Base-by-base conservation (phyloP, 1,284 basidiomycete species). In the Anthracocystis panici-leucophaei region DNA sequence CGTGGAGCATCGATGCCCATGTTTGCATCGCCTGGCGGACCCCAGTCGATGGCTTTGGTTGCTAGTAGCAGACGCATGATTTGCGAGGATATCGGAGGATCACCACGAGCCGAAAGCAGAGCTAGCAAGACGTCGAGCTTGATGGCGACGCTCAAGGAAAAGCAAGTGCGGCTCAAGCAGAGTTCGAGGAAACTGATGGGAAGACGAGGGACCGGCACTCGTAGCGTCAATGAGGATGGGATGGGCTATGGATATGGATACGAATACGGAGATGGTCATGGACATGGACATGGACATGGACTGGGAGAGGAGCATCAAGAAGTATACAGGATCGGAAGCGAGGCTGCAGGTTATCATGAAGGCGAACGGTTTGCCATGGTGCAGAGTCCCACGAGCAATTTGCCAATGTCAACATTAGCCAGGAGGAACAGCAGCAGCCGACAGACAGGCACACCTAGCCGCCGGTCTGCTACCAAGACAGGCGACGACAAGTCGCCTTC, bases 61-160 rank as follows among this genome's bases (percentile, higher is more conserved):
- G 40, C 41, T 2, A 27, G 35, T 38, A 6, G 11, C 3, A 42
- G 33, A 31, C 57, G 46, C 5, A 9, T 25, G 14, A 20, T 49
- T 11, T 46, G 45, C 7, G 45, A 52, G 2, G 57, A 55, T 23
- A 65, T 65, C 27, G 63, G 62, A 12, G 63, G 63, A 18, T 65
- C 62, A n/a, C 68, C 63, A 1, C 51, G 54, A 1, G 44, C n/a
- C 1, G 62, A 70, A 5, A 25, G 31, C 45, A 41, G 46, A 25
- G 12, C 23, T 5, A 16, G 27, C 35, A 65, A 38, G 52, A 46
- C 55, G 20, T 38, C 33, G 46, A 71, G 63, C 59, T 50, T 71
- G 63, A 65, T 71, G 63, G 68, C 68, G 41, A 71, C 68, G 27
- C 51, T 71, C 40, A 71, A 65, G 58, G 62, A 71, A 42, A 65